Base-by-base conservation (phyloP, 768 basidiomycete species). In the Glaciozyma antarctica region DNA sequence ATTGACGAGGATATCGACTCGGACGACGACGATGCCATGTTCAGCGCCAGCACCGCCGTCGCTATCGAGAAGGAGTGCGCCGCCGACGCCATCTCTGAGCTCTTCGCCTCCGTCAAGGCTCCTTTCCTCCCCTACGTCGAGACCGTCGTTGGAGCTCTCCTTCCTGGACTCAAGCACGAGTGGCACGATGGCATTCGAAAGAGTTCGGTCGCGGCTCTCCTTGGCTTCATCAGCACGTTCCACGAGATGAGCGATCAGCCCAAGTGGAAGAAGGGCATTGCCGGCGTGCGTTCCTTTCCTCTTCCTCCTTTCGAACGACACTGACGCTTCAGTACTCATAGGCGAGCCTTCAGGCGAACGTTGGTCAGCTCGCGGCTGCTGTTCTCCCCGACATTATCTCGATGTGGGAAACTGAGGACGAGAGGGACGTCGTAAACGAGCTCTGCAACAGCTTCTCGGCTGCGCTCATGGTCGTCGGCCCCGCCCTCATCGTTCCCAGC, bases 11-110 rank as follows among this genome's bases (percentile, higher is more conserved):
- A 68, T 54, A 62, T 66, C 57, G 64, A 67, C 59, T 58, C 54
- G 38, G 71, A 67, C 54, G 68, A 69, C 47, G 73, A 72, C 63
- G 88, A 90, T 65, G 67, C 68, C 34, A 72, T 78, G 55, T 76
- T 74, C 49, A 77, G 76, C 58, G 76, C 88, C 67, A 94, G 92
- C 80, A 90, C 88, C 72, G 93, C 92, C 26, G 87, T 98, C 70
- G 93, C 93, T 51, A 91, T 98, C 62, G 95, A 99, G 81, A 99
- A 99, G 78, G 95, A 99, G 80, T 95, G 97, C 66, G 93, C 95
- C 26, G 90, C 91, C 30, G 93, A 98, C 75, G 90, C 93, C 7
- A 86, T 98, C 69, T 92, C 94, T 66, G 86, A 88, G 44, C 78
- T 99, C 67, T 98, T 98, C 75, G 81, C 84, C 38, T 82, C 88